Evolutionary conservation across 2,329 filamentous ascomycete genomes (phyloP).

Genomic region (Colletotrichum lini): DNA sequence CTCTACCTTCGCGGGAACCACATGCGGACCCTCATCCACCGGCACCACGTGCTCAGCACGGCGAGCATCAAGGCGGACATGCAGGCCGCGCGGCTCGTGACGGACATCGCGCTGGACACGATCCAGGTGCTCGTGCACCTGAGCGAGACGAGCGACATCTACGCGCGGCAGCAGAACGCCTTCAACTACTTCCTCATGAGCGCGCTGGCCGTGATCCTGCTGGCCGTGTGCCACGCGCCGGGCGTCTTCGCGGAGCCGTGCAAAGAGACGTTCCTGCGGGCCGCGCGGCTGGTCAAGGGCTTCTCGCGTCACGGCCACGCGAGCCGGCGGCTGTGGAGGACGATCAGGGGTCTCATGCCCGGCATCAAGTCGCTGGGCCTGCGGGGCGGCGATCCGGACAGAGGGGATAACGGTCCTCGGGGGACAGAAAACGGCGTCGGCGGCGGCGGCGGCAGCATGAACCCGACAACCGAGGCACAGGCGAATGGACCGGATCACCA

Average conservation of each 20-base stretch:
- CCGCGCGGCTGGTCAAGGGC: conserved; percentile 50
- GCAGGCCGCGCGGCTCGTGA: conserved; percentile 55
- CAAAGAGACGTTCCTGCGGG: conserved; percentile 51
- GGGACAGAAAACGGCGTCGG: conserved; percentile 26
- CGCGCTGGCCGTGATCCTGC: conserved; percentile 56
- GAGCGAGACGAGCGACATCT: conserved; percentile 54
- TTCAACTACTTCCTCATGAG: conserved; percentile 60
- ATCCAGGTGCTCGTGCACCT: conserved; percentile 56
- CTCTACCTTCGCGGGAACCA: conserved; percentile 62
- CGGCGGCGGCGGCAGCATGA: conserved; percentile 6
- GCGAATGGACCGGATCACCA: neutral
- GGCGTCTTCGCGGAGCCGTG: conserved; percentile 56
- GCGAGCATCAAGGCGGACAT: conserved; percentile 54
- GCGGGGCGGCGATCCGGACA: conserved; percentile 41
- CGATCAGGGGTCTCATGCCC: conserved; percentile 52
- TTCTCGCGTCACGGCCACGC: conserved; percentile 52
- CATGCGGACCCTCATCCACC: conserved; percentile 60
- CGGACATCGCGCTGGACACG: conserved; percentile 53
- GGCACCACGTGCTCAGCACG: conserved; percentile 57
- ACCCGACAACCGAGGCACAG: conserved; percentile 15
- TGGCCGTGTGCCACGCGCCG: conserved; percentile 62
- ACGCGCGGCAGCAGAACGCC: conserved; percentile 55
- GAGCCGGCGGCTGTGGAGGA: conserved; percentile 54
- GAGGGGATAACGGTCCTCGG: neutral
- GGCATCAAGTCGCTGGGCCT: conserved; percentile 49